Evolutionary conservation across 1,139 yeast species (phyloP), one percentile per base, ranked within the genome.

Genomic region (Diutina siamensis): DNA sequence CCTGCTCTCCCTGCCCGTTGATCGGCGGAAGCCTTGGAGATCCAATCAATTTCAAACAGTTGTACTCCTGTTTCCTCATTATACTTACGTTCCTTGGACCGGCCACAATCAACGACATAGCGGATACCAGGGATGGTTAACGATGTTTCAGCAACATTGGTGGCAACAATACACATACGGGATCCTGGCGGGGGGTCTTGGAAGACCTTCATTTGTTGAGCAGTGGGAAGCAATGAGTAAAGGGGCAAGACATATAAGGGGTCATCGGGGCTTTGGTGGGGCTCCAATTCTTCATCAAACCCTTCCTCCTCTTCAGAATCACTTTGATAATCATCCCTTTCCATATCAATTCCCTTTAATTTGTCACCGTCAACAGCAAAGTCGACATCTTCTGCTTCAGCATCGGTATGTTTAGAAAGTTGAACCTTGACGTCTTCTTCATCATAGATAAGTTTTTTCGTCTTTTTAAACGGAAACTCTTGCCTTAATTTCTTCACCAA

Each of bases 1-100:
- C 98, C 99, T 45, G 99, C 98, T 73, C 99, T 83, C 63, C 98
- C 98, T 33, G 95, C 67, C 65, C 98, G 75, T 68, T 94, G 99
- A 52, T 80, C 94, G 0, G 98, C 94, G 48, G 95, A 84, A 0
- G 99, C 98, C 56, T 94, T 88, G 35, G 95, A 83, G 13, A 92
- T 72, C 97, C 97, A 94, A 48, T 80, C 86, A 45, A 94, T 74
- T 57, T 84, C 94, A 62, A 84, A 94, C 48, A 95, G 84, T 61
- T 92, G 97, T 25, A 92, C 95, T 2, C 95, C 95, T 9, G 88
- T 85, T 27, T 78, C 82, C 52, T 83, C 85, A 53, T 89, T 84
- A 58, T 69, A 88, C 50, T 78, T 80, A 46, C 97, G 74, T 59
- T 89, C 97, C 56, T 94, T 94, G 1, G 95, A 75, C 50, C 97